Evolutionary conservation across 2,329 filamentous ascomycete species (phyloP), one percentile per base, ranked within the genome.

Genomic region (Calonectria pseudoturangicola): DNA sequence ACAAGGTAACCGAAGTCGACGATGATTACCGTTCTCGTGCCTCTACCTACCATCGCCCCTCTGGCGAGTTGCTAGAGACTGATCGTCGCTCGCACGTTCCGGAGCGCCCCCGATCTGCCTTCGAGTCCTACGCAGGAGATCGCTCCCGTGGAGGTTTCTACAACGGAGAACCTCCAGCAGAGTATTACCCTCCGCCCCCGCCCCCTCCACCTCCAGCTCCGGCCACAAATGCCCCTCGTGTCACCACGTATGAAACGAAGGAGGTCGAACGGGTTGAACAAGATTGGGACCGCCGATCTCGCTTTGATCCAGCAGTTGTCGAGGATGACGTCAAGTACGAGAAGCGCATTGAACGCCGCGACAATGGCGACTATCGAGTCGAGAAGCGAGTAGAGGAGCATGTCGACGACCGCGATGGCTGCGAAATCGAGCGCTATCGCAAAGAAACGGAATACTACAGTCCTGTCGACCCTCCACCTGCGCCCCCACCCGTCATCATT

Each of bases 381-480:
- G 89, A 92, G 76, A 88, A 88, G 76, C 88, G 88, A 66, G 85
- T 85, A 18, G 85, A 90, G 68, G 88, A 90, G 75, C 86, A 86
- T 60, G 82, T 86, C 33, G 87, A 88, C 54, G 87, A 89, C 28
- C 77, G 81, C 21, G 81, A 81, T 27, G 85, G 86, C 54, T 86
- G 85, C 69, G 89, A 92, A 21, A 79, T 92, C 50, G 91, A 92
- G 80, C 87, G 87, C 79, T 91, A 91, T 79, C 88, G 88, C 78
- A 89, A 88, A 81, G 91, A 93, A 80, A 90, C 89, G 2, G 91
- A 93, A 76, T 92, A 92, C 80, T 93, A 89, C 77, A 84, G 88
- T 54, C 87, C 88, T 3, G 84, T 86, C 30, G 85, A 89, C 27
- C 88, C 88, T 15, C 82, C 86, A 12, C 86, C 86, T 5, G 80